A percentile compares a stretch with the other conserved stretches of the same genome.
phyloP scores from a whole-genome alignment of 257 asterid genomes.

The Solanum medicagineum region DNA sequence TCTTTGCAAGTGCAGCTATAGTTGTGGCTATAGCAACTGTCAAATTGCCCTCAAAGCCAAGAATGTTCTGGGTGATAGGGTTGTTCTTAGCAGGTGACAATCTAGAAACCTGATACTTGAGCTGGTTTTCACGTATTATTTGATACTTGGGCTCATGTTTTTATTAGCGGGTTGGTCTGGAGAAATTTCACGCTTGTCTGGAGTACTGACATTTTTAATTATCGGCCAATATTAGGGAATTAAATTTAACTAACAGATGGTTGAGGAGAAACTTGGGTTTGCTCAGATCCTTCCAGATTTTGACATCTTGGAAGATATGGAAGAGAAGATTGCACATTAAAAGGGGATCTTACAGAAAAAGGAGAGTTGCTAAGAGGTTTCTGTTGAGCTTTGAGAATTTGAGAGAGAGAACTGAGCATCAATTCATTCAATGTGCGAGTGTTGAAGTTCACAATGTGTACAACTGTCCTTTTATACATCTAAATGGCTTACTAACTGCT shows the following conservation, averaged over 20 bases:
- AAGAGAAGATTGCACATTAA: neutral
- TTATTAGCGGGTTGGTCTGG: neutral
- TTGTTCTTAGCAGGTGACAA: neutral
- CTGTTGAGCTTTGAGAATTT: too few species aligned
- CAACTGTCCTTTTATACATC: too few species aligned
- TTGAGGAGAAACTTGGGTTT: neutral
- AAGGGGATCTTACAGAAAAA: too few species aligned
- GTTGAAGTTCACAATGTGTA: too few species aligned
- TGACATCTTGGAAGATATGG: neutral
- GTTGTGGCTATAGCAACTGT: conserved; percentile 21
- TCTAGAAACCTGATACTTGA: neutral
- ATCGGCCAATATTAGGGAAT: neutral
- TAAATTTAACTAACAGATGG: neutral
- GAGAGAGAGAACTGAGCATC: too few species aligned
- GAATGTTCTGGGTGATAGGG: neutral
- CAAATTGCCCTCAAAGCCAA: conserved; percentile 4
- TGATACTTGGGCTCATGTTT: neutral
- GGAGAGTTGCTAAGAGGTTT: neutral
- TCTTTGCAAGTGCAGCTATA: too few species aligned
- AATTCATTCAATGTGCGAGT: too few species aligned
- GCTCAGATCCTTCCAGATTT: neutral
- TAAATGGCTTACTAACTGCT: too few species aligned
- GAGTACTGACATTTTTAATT: neutral
- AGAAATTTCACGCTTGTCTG: neutral
- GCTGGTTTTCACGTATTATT: neutral